These are phyloP conservation scores for Fusarium sp. DNA, from an alignment of 2,329 filamentous ascomycete genomes.

Conservation along the genomic window DNA sequence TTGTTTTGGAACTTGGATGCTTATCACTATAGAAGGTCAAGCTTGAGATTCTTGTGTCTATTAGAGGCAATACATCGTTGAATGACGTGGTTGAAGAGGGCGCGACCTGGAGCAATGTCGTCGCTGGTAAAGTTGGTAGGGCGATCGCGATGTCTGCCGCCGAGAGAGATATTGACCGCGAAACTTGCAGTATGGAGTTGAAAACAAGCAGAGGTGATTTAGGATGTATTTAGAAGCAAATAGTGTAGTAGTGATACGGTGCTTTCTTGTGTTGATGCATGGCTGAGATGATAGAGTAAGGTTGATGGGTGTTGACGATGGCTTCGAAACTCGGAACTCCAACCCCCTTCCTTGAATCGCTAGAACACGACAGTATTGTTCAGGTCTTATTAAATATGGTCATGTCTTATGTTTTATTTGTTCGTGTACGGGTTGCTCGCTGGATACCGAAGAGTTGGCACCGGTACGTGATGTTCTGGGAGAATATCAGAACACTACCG, in stretches of 20 bases:
- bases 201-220: background rate
- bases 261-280: background rate
- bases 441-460: constrained; percentile 4
- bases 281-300: background rate
- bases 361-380: background rate
- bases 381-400: background rate
- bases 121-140: background rate
- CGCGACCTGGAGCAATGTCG: background rate
- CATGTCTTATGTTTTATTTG: background rate
- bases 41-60: background rate
- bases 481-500: constrained; percentile 2
- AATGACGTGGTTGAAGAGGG: background rate
- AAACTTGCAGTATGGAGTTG: background rate
- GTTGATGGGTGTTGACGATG: background rate
- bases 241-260: background rate
- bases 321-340: background rate
- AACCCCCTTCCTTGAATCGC: background rate
- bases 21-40: too few relatives aligned
- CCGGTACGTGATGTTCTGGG: background rate
- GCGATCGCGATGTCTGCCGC: background rate
- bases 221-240: background rate
- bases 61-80: background rate
- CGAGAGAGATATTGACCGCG: background rate
- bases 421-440: background rate
- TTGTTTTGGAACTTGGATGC: background rate